phyloP scores from a whole-genome alignment of 495 filamentous ascomycete genomes.

The Pseudevernia furfuracea region DNA sequence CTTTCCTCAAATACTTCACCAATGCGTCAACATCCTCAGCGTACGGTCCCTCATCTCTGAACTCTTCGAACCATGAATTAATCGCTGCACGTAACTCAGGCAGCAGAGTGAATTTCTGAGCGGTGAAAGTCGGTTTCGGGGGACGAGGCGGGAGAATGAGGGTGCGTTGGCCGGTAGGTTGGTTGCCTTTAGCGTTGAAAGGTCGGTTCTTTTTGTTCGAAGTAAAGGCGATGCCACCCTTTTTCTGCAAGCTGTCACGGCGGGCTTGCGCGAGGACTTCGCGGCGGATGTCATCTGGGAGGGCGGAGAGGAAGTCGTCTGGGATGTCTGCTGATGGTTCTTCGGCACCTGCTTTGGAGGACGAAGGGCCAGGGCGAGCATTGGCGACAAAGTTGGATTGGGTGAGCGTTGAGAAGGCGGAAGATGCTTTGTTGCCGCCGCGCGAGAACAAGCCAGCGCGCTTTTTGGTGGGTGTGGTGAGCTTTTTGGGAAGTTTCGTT shows the following conservation, averaged over 20 bases:
- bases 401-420: conserved; percentile 41
- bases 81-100: conserved; percentile 56
- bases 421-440: conserved; percentile 37
- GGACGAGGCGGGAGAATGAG: conserved; percentile 46
- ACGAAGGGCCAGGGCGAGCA: background rate
- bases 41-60: conserved; percentile 63
- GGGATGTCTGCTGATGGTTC: conserved; percentile 44
- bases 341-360: background rate
- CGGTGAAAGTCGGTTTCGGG: conserved; percentile 56
- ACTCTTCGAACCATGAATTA: conserved; percentile 58
- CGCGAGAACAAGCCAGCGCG: conserved; percentile 43
- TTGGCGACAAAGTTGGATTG: conserved; percentile 59
- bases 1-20: conserved; percentile 56
- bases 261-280: conserved; percentile 71
- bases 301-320: conserved; percentile 64
- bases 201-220: conserved; percentile 18
- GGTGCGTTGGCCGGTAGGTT: conserved; percentile 32
- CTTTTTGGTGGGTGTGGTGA: conserved; percentile 51
- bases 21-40: conserved; percentile 66
- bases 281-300: conserved; percentile 69
- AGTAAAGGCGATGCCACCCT: conserved; percentile 32
- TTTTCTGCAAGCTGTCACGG: conserved; percentile 46
- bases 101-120: conserved; percentile 45
- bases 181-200: conserved; percentile 14
- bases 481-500: conserved; percentile 42